Base-by-base conservation (phyloP, 2,329 filamentous ascomycete genomes). In the Aspergillus sp. region DNA sequence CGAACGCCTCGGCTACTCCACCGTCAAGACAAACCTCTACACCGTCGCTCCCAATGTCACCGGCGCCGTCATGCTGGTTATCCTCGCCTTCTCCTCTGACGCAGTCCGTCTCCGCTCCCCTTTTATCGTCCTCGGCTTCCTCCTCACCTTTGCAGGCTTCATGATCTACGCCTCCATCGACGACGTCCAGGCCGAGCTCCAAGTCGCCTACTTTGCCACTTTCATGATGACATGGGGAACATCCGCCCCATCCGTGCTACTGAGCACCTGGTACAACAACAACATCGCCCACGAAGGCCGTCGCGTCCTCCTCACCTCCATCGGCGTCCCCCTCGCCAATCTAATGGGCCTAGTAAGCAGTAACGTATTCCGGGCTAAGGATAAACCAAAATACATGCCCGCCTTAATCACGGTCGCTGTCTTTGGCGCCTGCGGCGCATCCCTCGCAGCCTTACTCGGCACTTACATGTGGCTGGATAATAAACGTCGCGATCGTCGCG, bases 161-260 rank as follows among this genome's bases (percentile, higher is more conserved):
- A 79, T 90, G 62, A 86, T 91, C 58, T 90, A 86, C 53, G 84
- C 85, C 0, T 74, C 82, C 13, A 84, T 91, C 45, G 68, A 79
- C 27, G 74, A 83, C 52, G 80, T 88, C 11, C 62, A 78, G 32
- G 56, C 69, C 4, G 70, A 85, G 33, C 62, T 85, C n/a, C 73
- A 76, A 4, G 72, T 88, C 1, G 86, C 85, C 0, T 90, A 90
- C 58, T 89, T 82, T 51, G 84, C 85, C 5, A 82, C 78, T 43
- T 90, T 90, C 63, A 86, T 90, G 83, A 88, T 90, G 84, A 85
- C 82, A 8, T 89, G 85, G 82, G 86, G 86, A 11, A 88, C 85
- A 0, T 83, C 81, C 1, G 85, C 86, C 0, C 86, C 87, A 0
- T 86, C 81, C 0, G 85, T 90, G 7, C 71, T 90, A 9, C 71